phyloP scores from a whole-genome alignment of 2,329 filamentous ascomycete genomes.

The Pyrenophora tritici-repentis region DNA sequence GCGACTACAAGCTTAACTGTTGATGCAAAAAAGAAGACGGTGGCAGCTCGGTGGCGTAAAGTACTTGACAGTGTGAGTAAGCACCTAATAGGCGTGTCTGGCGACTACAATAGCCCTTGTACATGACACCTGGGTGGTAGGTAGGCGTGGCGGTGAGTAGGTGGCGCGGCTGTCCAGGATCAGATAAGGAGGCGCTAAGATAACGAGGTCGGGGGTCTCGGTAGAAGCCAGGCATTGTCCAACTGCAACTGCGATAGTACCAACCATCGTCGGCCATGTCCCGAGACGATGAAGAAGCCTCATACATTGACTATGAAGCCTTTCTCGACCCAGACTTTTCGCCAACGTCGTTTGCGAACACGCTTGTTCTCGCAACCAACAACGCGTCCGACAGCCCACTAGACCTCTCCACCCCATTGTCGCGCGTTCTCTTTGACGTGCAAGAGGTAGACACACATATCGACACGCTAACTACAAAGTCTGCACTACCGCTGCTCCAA shows the following conservation, averaged over 20 bases:
- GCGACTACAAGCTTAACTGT: too few species aligned
- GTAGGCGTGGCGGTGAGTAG: neutral
- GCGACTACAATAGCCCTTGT: too few species aligned
- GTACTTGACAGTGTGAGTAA: too few species aligned
- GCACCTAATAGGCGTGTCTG: too few species aligned
- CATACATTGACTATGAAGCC: constrained; percentile 94
- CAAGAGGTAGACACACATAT: constrained; percentile 98
- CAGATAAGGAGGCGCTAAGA: too few species aligned
- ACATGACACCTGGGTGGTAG: too few species aligned
- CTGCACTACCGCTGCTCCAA: constrained; percentile 76
- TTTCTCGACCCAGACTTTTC: constrained; percentile 86
- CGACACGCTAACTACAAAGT: constrained; percentile 82
- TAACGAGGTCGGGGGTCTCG: too few species aligned
- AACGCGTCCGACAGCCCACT: constrained; percentile 87
- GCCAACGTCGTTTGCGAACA: constrained; percentile 81
- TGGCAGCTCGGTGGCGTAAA: too few species aligned
- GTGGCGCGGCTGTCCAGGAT: too few species aligned
- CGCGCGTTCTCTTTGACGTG: constrained; percentile 91
- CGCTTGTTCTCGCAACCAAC: constrained; percentile 86
- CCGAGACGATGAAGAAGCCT: constrained; percentile 59
- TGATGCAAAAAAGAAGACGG: too few species aligned
- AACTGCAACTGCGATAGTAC: neutral
- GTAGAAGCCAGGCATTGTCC: too few species aligned
- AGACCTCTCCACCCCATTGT: constrained; percentile 92
- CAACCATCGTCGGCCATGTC: constrained; percentile 29